Evolutionary conservation across 1,284 basidiomycete species (phyloP).

Genomic region (Pholiota adiposa): DNA sequence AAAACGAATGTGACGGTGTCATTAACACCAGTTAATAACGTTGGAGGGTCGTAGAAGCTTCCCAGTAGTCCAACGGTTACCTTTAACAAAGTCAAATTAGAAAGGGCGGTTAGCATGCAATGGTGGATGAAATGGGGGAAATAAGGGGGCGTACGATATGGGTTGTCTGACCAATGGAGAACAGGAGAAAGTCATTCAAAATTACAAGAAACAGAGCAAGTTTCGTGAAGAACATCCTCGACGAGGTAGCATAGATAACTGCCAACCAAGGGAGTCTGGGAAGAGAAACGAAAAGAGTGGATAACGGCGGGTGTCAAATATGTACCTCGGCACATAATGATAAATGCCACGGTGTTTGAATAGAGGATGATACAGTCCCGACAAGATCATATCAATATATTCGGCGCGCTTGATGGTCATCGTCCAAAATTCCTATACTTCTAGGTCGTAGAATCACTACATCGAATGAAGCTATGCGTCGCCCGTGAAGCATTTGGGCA

Average conservation of each 20-base stretch:
- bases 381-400: neutral
- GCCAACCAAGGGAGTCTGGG: neutral
- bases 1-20: constrained; percentile 40
- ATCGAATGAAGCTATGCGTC: neutral
- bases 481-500: neutral
- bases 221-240: constrained; percentile 7
- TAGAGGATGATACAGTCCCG: neutral
- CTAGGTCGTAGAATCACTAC: neutral
- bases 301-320: constrained; percentile 1
- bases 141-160: constrained; percentile 18
- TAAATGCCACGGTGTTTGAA: constrained; percentile 4
- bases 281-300: constrained; percentile 1
- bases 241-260: neutral
- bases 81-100: constrained; percentile 20
- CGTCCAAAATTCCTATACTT: neutral
- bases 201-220: constrained; percentile 3
- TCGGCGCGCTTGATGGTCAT: neutral
- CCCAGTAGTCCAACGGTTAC: constrained; percentile 38
- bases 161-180: constrained; percentile 5
- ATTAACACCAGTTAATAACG: constrained; percentile 30
- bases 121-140: too few species aligned
- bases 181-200: neutral
- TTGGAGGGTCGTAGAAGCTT: constrained; percentile 38
- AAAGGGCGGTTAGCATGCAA: neutral
- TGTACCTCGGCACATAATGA: neutral